A percentile compares a stretch with the other conserved stretches of the same genome.
Evolutionary conservation across 2,329 filamentous ascomycete genomes (phyloP).

Genomic region (Cladobotryum mycophilum): DNA sequence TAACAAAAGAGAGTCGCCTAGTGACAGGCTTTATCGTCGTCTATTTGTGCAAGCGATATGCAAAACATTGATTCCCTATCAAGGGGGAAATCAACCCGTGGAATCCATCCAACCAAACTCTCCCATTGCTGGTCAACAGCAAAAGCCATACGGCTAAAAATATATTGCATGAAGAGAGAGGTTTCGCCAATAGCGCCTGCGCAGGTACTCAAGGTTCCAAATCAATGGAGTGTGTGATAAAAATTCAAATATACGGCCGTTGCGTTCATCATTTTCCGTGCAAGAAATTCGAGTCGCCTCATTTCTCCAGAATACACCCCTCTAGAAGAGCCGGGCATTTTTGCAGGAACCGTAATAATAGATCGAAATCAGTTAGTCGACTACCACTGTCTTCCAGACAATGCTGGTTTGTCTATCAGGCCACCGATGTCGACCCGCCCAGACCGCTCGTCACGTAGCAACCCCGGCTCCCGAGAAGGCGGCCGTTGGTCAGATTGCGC

Average conservation of each 20-base stretch:
- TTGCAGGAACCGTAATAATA: no score
- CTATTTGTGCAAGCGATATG: not conserved
- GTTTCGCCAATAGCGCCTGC: slow-evolving; percentile 2
- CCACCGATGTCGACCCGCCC: slow-evolving; percentile 55
- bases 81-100: not conserved
- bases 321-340: no score
- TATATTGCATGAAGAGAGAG: not conserved
- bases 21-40: not conserved
- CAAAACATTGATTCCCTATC: not conserved
- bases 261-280: no score
- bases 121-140: not conserved
- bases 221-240: not conserved
- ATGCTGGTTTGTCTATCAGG: slow-evolving; percentile 52
- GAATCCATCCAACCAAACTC: not conserved
- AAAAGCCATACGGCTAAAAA: not conserved
- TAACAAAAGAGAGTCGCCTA: not conserved
- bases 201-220: not conserved
- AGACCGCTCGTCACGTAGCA: slow-evolving; percentile 44
- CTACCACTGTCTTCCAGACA: slow-evolving; percentile 23
- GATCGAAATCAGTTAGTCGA: not conserved
- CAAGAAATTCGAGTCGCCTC: no score
- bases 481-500: slow-evolving; percentile 27
- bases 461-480: slow-evolving; percentile 19
- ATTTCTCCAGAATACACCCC: no score
- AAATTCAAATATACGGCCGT: no score